Conservation (phyloP, 2,329 filamentous ascomycete species). For the Clonostachys rhizophaga region DNA sequence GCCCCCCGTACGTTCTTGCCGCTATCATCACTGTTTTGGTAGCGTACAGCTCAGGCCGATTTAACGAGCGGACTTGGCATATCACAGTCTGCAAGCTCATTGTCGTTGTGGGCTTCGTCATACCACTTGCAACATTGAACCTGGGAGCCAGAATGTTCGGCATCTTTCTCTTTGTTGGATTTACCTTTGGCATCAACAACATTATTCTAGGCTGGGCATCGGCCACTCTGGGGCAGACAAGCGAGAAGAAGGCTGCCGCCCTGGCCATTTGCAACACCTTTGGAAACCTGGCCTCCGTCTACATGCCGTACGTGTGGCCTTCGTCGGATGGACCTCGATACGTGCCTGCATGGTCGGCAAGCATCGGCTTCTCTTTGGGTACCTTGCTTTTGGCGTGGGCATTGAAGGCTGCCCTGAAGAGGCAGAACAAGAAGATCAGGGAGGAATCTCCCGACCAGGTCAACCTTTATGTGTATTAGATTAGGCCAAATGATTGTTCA, state of each 20-base stretch:
- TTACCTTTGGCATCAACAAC: slow-evolving; percentile 26
- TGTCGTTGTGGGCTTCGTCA: slow-evolving; percentile 72
- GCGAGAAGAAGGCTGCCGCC: slow-evolving; percentile 32
- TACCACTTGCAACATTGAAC: slow-evolving; percentile 38
- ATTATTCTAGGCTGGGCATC: slow-evolving; percentile 33
- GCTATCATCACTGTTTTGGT: slow-evolving; percentile 27
- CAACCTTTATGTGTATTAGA: slow-evolving; percentile 20
- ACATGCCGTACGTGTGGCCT: slow-evolving; percentile 32
- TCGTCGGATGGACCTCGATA: slow-evolving; percentile 28
- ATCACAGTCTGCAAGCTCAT: slow-evolving; percentile 70
- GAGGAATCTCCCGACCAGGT: slow-evolving; percentile 10
- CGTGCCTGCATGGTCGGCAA: slow-evolving; percentile 21
- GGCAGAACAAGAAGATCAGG: slow-evolving; percentile 13
- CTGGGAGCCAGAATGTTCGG: slow-evolving; percentile 16
- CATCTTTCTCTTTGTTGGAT: slow-evolving; percentile 22
- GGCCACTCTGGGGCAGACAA: slow-evolving; percentile 28
- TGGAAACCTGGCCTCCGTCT: slow-evolving; percentile 30
- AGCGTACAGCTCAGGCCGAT: slow-evolving; percentile 71
- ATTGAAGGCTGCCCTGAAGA: slow-evolving; percentile 7
- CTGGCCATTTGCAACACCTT: slow-evolving; percentile 31
- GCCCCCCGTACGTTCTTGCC: slow-evolving; percentile 32
- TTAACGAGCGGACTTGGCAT: slow-evolving; percentile 68
- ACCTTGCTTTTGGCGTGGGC: slow-evolving; percentile 1
- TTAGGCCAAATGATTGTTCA: no score
- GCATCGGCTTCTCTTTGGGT: slow-evolving; percentile 7